These are phyloP conservation scores for Herpetospermum pedunculosum DNA, from an alignment of 306 rosid species.

Conservation along the genomic window DNA sequence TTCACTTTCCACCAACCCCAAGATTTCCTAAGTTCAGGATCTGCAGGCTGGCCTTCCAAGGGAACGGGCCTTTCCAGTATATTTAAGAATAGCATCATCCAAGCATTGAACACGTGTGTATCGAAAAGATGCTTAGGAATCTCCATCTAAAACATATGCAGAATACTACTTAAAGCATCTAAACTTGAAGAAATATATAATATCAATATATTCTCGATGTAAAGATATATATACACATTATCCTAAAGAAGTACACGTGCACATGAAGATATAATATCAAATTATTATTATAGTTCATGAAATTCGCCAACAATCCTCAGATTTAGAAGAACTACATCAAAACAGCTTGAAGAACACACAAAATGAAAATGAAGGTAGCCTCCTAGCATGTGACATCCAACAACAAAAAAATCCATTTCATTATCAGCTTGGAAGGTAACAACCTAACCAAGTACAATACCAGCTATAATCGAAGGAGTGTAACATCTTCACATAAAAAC, in stretches of 20 bases:
- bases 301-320: background rate
- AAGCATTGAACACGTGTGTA: conserved; percentile 69
- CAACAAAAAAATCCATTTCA: background rate
- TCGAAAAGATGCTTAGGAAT: conserved; percentile 88
- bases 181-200: background rate
- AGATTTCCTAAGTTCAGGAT: conserved; percentile 72
- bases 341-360: background rate
- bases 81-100: conserved; percentile 87
- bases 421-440: background rate
- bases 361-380: background rate
- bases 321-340: background rate
- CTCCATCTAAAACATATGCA: conserved; percentile 61
- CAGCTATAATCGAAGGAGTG: background rate
- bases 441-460: background rate
- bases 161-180: background rate
- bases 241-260: background rate
- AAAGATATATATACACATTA: background rate
- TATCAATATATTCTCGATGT: background rate
- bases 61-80: conserved; percentile 89
- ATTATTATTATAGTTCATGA: background rate
- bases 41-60: conserved; percentile 78
- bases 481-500: conserved; percentile 4
- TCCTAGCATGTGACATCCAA: background rate
- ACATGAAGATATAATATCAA: background rate
- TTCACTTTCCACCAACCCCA: conserved; percentile 99